Evolutionary conservation across 2,329 filamentous ascomycete species (phyloP), one percentile per base, ranked within the genome.

Genomic region (Diaporthe helianthi): DNA sequence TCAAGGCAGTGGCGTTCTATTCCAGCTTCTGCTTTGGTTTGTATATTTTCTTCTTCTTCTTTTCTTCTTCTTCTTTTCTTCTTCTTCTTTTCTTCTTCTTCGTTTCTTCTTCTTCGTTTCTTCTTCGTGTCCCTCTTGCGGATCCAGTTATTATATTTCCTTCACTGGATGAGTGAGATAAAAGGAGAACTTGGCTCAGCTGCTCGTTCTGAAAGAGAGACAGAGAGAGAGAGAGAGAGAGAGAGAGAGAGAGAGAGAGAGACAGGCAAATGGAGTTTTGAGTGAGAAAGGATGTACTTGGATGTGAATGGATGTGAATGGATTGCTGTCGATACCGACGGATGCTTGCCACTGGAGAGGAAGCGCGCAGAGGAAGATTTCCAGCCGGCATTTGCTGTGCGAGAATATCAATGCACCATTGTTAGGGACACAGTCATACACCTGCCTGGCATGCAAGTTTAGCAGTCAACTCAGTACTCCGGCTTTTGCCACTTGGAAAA

Each of bases 141-240:
- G 54, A 36, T 49, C 31, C 29, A 52, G 51, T 58, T 67, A 38
- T 24, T 58, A 64, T 64, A 58, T 55, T 31, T 64, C 52, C 31
- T 52, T 68, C 29, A 67, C 54, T 60, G 63, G 65, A 53, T 64
- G 53, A 61, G 44, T 52, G 54, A 49, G 41, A 58, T 5, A 33
- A 49, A 55, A 38, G 31, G 31, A 51, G 65, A 31, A 22, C 49
- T 29, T 58, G 31, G 44, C 26, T 67, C 52, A 22, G 46, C 49
- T 22, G 13, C 38, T 29, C 17, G 29, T 58, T 65, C n/a, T 26
- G 26, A 24, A 26, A 38, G 9, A 58, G 41, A 58, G 24, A 55
- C 22, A 55, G 19, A 3, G 13, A 38, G 31, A 36, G 36, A 33
- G 41, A 55, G 19, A 3, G 13, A 38, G 31, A 36, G 36, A 33